phyloP scores from a whole-genome alignment of 2,329 filamentous ascomycete species.

The Neonectria hederae region DNA sequence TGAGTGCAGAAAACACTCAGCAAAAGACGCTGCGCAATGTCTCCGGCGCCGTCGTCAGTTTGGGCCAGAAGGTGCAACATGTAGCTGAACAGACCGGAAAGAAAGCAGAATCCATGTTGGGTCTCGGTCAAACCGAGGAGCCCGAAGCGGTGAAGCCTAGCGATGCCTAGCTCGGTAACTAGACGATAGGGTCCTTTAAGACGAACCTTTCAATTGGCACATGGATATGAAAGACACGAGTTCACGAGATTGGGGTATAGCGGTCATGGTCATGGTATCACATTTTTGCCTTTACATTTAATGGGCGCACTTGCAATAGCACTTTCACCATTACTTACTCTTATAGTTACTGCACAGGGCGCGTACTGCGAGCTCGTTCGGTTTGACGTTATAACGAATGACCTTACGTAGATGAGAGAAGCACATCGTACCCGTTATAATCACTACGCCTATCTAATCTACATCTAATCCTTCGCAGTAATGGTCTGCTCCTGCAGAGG shows the following conservation, averaged over 20 bases:
- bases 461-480: no score
- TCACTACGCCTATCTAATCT: no score
- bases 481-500: no score
- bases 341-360: background rate
- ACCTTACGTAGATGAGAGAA: no score
- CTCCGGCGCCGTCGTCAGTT: constrained; percentile 50
- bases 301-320: constrained; percentile 8
- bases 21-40: constrained; percentile 54
- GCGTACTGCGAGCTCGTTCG: background rate
- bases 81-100: constrained; percentile 34
- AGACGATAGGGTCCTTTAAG: constrained; percentile 16
- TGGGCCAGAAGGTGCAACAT: constrained; percentile 43
- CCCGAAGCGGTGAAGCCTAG: constrained; percentile 21
- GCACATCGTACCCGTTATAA: no score
- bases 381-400: background rate
- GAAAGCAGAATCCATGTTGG: constrained; percentile 30
- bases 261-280: constrained; percentile 37
- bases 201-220: constrained; percentile 21
- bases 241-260: constrained; percentile 37
- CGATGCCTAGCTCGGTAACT: constrained; percentile 13
- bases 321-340: background rate
- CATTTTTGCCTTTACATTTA: constrained; percentile 20
- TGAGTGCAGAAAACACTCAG: constrained; percentile 52
- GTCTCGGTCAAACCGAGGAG: constrained; percentile 31
- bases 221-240: constrained; percentile 34